Base-by-base conservation (phyloP, 78 protist genomes). In the Isochrysis galbana region DNA sequence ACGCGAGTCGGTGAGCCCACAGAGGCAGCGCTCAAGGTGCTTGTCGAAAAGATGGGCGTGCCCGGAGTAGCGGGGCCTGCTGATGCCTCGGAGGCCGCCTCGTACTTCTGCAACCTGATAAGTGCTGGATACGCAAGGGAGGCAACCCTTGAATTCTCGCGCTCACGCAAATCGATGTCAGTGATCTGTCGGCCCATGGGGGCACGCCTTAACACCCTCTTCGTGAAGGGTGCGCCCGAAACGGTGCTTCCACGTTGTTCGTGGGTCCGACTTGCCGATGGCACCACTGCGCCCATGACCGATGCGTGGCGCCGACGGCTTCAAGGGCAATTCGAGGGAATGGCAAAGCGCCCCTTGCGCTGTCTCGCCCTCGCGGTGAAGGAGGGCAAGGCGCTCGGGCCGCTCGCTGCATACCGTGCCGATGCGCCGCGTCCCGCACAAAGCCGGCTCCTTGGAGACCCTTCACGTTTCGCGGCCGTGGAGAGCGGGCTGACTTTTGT, bases 211-310 rank as follows among this genome's bases (percentile, higher is more conserved):
- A 39, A 67, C 48, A 39, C 22, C 1, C 90, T 94, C 38, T 51
- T 95, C 19, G 96, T 93, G 29, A 94, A 95, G 70, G 98, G 98
- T 0, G 97, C 97, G 34, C 96, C 96, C 17, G 97, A 95, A 67
- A 10, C 5, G 41, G 5, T 96, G 70, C 61, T 97, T 1, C 89
- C 42, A 5, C 95, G 97, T 42, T 96, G 95, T 92, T 22, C 90
- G 47, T 48, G 10, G 82, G 86, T 91, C 38, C 77, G 48, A 91
- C 86, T 78, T 21, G 2, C 48, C 10, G 86, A 78, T 17, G 86
- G 86, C 26, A 0, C n/a, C n/a, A 41, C 48, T 21, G 48, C 21
- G 47, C 48, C 29, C 32, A 11, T 78, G 42, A 39, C 22, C 11
- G 48, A 39, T 11, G n/a, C 2, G 29, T 5, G 21, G 86, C 46